A percentile compares a stretch with the other conserved stretches of the same genome.
These are phyloP conservation scores for Setaria viridis DNA, from an alignment of 202 grass and related monocot species.

Conservation along the genomic window DNA sequence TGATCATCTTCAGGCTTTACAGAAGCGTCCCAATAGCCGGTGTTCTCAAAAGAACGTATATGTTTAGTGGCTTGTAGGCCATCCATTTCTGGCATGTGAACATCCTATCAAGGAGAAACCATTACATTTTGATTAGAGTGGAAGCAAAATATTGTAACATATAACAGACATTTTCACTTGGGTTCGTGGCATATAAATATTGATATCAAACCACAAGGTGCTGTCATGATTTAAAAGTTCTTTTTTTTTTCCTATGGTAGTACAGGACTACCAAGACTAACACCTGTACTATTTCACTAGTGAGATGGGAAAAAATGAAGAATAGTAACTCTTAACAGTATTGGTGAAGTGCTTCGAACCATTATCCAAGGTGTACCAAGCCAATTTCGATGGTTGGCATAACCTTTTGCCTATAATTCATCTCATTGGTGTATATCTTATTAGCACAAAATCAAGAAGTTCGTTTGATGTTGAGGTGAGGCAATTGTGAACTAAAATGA, in stretches of 20 bases:
- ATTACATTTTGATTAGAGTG: constrained; percentile 9
- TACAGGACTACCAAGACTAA: not conserved
- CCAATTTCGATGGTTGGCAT: constrained; percentile 7
- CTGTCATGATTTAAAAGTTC: constrained; percentile 19
- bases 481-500: constrained; percentile 22
- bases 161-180: constrained; percentile 27
- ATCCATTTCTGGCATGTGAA: constrained; percentile 97
- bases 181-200: constrained; percentile 29
- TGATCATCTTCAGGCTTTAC: constrained; percentile 61
- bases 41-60: constrained; percentile 84
- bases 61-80: constrained; percentile 92
- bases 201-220: constrained; percentile 28
- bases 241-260: constrained; percentile 10
- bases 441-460: constrained; percentile 11
- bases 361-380: constrained; percentile 2
- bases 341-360: constrained; percentile 14
- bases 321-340: constrained; percentile 12
- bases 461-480: constrained; percentile 14
- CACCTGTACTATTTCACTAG: constrained; percentile 2
- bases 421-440: constrained; percentile 13
- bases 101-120: constrained; percentile 63
- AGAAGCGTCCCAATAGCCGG: constrained; percentile 79
- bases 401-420: constrained; percentile 12
- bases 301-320: constrained; percentile 15
- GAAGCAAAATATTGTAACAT: constrained; percentile 39